A percentile compares a stretch with the other conserved stretches of the same genome.
Conservation (phyloP, 2,329 filamentous ascomycete genomes). For the Ophidiomyces ophidiicola region DNA sequence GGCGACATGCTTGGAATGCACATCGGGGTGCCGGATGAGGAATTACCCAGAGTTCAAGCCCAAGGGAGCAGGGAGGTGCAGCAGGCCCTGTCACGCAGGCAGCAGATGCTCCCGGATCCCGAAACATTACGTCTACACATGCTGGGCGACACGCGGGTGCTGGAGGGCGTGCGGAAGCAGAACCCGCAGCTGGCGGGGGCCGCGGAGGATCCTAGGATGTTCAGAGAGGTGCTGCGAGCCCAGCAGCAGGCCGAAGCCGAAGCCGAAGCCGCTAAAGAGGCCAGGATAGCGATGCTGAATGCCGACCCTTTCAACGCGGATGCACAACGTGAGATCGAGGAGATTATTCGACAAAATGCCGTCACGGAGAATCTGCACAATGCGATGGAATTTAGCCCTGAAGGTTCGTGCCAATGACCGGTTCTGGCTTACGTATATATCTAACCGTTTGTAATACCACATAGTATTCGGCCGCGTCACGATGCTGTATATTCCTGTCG, state of each 20-base stretch:
- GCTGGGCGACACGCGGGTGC: slow-evolving; percentile 61
- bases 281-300: slow-evolving; percentile 74
- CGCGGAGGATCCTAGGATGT: slow-evolving; percentile 62
- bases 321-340: slow-evolving; percentile 82
- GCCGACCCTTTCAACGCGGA: slow-evolving; percentile 90
- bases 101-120: slow-evolving; percentile 43
- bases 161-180: slow-evolving; percentile 56
- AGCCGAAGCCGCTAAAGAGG: slow-evolving; percentile 62
- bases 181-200: slow-evolving; percentile 66
- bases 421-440: neutral
- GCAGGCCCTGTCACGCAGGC: slow-evolving; percentile 18
- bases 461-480: slow-evolving; percentile 93
- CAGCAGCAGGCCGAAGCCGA: slow-evolving; percentile 59
- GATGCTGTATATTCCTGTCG: slow-evolving; percentile 91
- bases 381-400: slow-evolving; percentile 92
- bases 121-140: slow-evolving; percentile 76
- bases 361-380: slow-evolving; percentile 94
- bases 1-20: slow-evolving; percentile 89
- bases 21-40: slow-evolving; percentile 38
- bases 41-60: slow-evolving; percentile 1
- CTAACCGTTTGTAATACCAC: neutral
- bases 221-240: slow-evolving; percentile 58
- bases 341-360: slow-evolving; percentile 89
- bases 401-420: slow-evolving; percentile 51
- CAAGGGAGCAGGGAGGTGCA: slow-evolving; percentile 14